These are phyloP conservation scores for Carallia brachiata DNA, from an alignment of 345 rosid species.

Conservation along the genomic window DNA sequence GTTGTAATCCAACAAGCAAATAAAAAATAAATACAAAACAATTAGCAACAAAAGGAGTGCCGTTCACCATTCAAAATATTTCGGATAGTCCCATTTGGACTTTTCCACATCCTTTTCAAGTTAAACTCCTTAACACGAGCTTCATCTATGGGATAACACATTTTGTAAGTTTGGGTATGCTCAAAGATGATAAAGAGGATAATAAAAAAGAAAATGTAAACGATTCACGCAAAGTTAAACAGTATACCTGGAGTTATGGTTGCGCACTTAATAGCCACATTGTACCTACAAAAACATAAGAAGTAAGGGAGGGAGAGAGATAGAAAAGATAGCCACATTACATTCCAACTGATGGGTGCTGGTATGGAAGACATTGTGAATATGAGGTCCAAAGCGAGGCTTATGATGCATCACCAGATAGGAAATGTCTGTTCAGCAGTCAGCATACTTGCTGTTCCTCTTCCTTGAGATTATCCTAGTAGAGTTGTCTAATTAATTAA, in stretches of 20 bases:
- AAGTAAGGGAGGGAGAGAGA: no score
- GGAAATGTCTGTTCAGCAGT: no score
- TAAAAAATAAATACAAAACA: neutral
- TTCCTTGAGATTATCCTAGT: no score
- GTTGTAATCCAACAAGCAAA: neutral
- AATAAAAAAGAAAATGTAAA: neutral
- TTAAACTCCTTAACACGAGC: slow-evolving; percentile 31
- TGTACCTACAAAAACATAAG: slow-evolving; percentile 34
- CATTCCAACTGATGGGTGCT: no score
- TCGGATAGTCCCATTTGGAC: slow-evolving; percentile 35
- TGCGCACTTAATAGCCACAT: slow-evolving; percentile 65
- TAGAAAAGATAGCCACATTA: no score
- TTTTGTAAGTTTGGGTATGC: neutral
- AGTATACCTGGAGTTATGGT: slow-evolving; percentile 57
- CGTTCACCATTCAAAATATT: slow-evolving; percentile 32
- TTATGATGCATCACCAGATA: no score
- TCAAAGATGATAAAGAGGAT: neutral
- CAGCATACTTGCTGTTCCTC: no score
- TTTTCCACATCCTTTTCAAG: slow-evolving; percentile 35
- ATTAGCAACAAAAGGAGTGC: slow-evolving; percentile 4
- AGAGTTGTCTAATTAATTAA: no score
- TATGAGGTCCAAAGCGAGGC: no score
- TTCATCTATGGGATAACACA: slow-evolving; percentile 27
- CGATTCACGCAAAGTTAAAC: slow-evolving; percentile 4
- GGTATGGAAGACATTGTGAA: no score